Conservation (phyloP, 2,329 filamentous ascomycete genomes). For the Alternaria atra region DNA sequence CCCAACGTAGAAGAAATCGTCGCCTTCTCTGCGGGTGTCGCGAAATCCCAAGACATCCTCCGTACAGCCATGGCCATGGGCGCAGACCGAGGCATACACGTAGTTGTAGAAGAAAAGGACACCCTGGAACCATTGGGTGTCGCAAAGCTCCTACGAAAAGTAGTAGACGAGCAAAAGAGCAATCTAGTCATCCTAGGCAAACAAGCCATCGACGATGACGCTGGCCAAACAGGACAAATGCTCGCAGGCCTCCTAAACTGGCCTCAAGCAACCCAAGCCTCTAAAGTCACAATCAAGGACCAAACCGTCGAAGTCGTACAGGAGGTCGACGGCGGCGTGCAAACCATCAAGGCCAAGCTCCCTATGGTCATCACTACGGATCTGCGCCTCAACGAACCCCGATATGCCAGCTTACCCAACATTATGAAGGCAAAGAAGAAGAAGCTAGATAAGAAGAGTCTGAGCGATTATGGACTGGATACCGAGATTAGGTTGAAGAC, state of each 20-base stretch:
- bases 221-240: conserved; percentile 97
- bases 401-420: conserved; percentile 94
- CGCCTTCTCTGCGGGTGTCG: conserved; percentile 84
- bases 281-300: conserved; percentile 78
- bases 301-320: conserved; percentile 79
- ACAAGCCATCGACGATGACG: conserved; percentile 97
- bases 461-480: conserved; percentile 79
- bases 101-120: conserved; percentile 67
- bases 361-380: conserved; percentile 97
- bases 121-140: conserved; percentile 89
- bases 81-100: conserved; percentile 88
- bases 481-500: conserved; percentile 82
- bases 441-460: conserved; percentile 89
- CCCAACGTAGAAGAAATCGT: conserved; percentile 83
- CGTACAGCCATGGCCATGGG: conserved; percentile 99
- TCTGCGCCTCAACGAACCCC: conserved; percentile 89
- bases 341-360: conserved; percentile 85
- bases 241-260: conserved; percentile 90
- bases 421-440: conserved; percentile 99
- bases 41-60: conserved; percentile 87
- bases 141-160: conserved; percentile 83
- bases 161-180: conserved; percentile 83
- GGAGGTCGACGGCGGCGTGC: conserved; percentile 94
- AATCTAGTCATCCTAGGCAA: conserved; percentile 96
- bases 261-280: conserved; percentile 94